Evolutionary conservation across 129 eudicot species (phyloP).

Genomic region (Centella asiatica): DNA sequence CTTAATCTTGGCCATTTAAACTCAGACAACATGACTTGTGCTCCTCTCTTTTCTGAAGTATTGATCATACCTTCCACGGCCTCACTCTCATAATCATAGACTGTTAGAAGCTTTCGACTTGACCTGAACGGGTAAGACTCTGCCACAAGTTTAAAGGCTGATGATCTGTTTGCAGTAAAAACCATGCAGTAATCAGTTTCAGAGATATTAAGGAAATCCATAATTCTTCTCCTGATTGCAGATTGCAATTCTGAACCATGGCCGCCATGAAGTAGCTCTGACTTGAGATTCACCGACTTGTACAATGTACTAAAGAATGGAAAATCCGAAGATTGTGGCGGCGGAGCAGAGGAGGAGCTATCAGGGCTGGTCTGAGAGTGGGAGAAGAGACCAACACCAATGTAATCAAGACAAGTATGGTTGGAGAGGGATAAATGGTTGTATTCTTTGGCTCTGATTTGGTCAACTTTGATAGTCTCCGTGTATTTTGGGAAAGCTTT

Average conservation of each 20-base stretch:
- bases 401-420: constrained; percentile 51
- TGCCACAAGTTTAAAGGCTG: constrained; percentile 47
- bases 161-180: constrained; percentile 43
- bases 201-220: constrained; percentile 36
- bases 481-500: constrained; percentile 38
- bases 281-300: constrained; percentile 39
- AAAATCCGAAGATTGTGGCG: constrained; percentile 17
- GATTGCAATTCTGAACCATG: constrained; percentile 37
- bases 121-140: constrained; percentile 51
- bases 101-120: constrained; percentile 34
- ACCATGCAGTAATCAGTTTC: constrained; percentile 33
- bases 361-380: constrained; percentile 33
- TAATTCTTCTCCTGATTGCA: constrained; percentile 36
- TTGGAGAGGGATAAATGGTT: constrained; percentile 31
- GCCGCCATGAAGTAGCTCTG: constrained; percentile 33
- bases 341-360: constrained; percentile 23
- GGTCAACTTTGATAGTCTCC: constrained; percentile 20
- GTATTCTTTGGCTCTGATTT: constrained; percentile 35
- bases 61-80: constrained; percentile 33
- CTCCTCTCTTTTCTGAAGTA: constrained; percentile 47
- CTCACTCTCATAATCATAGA: constrained; percentile 48
- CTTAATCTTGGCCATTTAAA: constrained; percentile 53
- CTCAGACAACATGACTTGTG: constrained; percentile 36
- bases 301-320: constrained; percentile 27
- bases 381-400: constrained; percentile 49